These are phyloP conservation scores for Salvia sclarea DNA, from an alignment of 305 asterid genomes.

Conservation along the genomic window DNA sequence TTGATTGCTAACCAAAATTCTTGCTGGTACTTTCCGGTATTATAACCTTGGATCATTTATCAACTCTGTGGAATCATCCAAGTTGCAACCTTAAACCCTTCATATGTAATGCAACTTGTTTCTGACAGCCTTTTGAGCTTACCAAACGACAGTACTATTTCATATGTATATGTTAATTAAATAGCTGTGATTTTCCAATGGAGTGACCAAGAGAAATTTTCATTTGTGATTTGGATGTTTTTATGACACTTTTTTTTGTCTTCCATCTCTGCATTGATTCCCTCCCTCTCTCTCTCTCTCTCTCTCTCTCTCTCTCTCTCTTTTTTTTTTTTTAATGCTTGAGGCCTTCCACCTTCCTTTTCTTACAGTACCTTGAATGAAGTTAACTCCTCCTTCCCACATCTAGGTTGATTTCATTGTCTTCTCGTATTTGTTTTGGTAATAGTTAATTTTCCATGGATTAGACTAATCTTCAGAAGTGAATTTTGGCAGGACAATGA, in stretches of 20 bases:
- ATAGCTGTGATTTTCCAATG: background rate
- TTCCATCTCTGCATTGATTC: background rate
- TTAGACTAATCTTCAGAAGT: slow-evolving; percentile 17
- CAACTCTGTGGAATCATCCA: background rate
- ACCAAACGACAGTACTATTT: background rate
- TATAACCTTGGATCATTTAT: background rate
- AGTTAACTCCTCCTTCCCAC: background rate
- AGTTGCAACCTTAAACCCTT: background rate
- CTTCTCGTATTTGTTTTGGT: slow-evolving; percentile 3
- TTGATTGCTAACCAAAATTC: slow-evolving; percentile 18
- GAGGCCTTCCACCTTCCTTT: background rate
- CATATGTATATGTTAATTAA: slow-evolving; percentile 4
- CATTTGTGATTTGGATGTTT: background rate
- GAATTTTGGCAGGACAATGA: slow-evolving; percentile 68
- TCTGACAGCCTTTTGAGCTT: background rate
- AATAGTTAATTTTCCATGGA: background rate
- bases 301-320: too few species aligned
- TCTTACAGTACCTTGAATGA: slow-evolving; percentile 2
- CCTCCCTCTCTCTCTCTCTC: too few species aligned
- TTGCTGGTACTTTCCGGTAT: background rate
- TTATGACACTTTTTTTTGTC: background rate
- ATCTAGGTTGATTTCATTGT: background rate
- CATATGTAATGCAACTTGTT: background rate
- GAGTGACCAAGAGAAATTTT: slow-evolving; percentile 8
- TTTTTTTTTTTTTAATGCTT: background rate